These are phyloP conservation scores for Lepidopterella palustris DNA, from an alignment of 495 filamentous ascomycete species.

Conservation along the genomic window DNA sequence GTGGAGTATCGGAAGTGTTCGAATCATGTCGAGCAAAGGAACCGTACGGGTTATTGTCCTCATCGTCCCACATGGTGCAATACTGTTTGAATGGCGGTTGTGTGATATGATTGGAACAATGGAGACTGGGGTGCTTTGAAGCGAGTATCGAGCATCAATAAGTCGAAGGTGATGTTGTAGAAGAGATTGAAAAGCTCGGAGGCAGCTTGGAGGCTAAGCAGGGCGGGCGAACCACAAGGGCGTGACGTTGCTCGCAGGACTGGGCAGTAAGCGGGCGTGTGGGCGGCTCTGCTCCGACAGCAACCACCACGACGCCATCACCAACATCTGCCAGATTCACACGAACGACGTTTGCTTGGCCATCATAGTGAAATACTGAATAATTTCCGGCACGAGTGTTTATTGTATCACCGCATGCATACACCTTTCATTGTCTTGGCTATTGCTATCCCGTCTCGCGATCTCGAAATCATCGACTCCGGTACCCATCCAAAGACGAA, in stretches of 20 bases:
- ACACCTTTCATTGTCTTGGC: neutral
- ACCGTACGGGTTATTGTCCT: slow-evolving; percentile 91
- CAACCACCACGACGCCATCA: neutral
- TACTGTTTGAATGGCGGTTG: neutral
- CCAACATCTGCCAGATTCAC: neutral
- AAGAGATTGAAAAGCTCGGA: neutral
- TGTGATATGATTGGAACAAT: neutral
- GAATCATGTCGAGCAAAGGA: slow-evolving; percentile 81
- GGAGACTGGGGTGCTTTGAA: neutral
- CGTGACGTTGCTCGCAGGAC: slow-evolving; percentile 2
- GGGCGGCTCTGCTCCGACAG: neutral
- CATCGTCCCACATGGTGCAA: slow-evolving; percentile 71
- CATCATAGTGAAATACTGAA: neutral
- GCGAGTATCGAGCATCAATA: neutral
- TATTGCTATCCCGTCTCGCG: neutral
- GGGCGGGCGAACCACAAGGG: neutral
- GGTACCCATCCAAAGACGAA: neutral
- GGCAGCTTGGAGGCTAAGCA: neutral
- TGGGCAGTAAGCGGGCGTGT: neutral
- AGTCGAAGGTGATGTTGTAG: neutral
- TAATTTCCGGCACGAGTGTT: neutral
- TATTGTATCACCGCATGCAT: neutral
- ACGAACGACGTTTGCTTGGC: neutral
- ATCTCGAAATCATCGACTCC: neutral
- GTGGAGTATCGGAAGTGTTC: slow-evolving; percentile 61